Evolutionary conservation across 1,284 basidiomycete species (phyloP), one percentile per base, ranked within the genome.

Genomic region (Porogramme epimiltina): DNA sequence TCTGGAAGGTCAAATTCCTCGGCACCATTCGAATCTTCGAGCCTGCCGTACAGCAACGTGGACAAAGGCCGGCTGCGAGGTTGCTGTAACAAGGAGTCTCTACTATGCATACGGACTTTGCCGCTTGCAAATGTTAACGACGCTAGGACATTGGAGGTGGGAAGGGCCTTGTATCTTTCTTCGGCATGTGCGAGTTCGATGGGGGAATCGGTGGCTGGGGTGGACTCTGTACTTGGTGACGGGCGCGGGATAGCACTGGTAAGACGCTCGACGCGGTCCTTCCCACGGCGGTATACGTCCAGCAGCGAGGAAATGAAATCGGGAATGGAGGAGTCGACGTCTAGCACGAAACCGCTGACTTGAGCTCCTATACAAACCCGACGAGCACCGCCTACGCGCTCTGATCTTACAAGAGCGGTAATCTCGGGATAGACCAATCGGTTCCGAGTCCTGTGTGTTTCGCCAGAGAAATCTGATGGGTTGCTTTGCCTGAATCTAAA

Each of bases 291-390:
- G 70, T 95, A 96, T 24, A 96, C 90, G 58, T 94, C 91, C 34
- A 93, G 77, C 15, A 96, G 72, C 23, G 89, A 85, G 66, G 89
- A 92, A 4, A 93, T 73, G 59, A 86, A 89, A 56, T 87, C 84
- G 2, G 91, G 84, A 47, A 96, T 87, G 23, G 82, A 81, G 0
- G 93, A 88, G 61, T 95, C 91, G 16, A 97, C 75, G 56, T 93
- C 87, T 31, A 96, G 75, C 47, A 92, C 79, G 68, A 96, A 95
- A 23, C 94, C 94, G 57, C 85, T 91, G 52, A 96, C 90, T 43
- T 81, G 81, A 3, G 90, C 91, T 45, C 78, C 76, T 42, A 93
- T 76, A 66, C 79, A 82, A 25, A 93, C 69, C 46, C 82, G 79
- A 54, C 85, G 81, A 13, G 76, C 75, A 3, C 76, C 65, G 3